Base-by-base conservation (phyloP, 148 eudicot species). In the Selenicereus undatus region DNA sequence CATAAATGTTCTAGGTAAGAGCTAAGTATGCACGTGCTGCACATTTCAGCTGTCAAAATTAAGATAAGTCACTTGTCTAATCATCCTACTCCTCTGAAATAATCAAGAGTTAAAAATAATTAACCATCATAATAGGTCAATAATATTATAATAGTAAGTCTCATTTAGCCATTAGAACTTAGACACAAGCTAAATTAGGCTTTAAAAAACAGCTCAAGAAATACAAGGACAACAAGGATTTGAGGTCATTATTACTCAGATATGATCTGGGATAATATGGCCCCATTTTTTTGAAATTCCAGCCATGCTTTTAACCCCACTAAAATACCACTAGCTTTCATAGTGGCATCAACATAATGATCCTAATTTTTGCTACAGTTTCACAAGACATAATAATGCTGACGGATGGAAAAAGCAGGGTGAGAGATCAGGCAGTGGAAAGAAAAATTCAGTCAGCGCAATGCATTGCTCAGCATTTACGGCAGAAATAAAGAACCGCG, bases 1-100 rank as follows among this genome's bases (percentile, higher is more conserved):
- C 79, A 78, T 78, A 78, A 81, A 52, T 81, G 74, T 43, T 84
- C 75, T 85, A 75, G 86, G 86, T 81, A 74, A 81, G 45, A 66
- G 81, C 84, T 81, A 78, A 72, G 42, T 32, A 30, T 78, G 82
- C 82, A 85, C 87, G 78, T 84, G 86, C 39, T 66, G 51, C 64
- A 77, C 82, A 85, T 74, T 72, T 84, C 70, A 79, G 48, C 56
- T 9, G n/a, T 51, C 70, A 64, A 71, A 35, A 42, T 76, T 70
- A 71, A 45, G 18, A 30, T 65, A 58, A 9, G 78, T 65, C 11
- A 64, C 21, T 50, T 26, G 39, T 42, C 73, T 43, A 11, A 65
- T 27, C 45, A 78, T 60, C 79, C 60, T 52, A 65, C 27, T 27
- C 39, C 58, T 58, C 60, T 78, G 3, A 17, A 14, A 35, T 60